A percentile compares a stretch with the other conserved stretches of the same genome.
Evolutionary conservation across 2,329 filamentous ascomycete species (phyloP).

Genomic region (Aspergillus nomiae): DNA sequence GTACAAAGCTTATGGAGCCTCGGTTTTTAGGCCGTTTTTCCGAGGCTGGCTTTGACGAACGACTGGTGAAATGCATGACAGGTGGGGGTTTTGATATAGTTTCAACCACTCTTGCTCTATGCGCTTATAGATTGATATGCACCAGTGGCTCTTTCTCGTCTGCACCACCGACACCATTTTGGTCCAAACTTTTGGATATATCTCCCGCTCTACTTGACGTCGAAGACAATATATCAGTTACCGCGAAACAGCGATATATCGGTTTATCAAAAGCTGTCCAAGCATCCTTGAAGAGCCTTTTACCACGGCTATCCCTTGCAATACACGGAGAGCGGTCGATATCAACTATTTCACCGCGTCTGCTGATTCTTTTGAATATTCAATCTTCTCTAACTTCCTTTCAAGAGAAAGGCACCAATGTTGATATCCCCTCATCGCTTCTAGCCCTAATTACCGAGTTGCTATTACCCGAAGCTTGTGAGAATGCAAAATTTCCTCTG

Average conservation of each 20-base stretch:
- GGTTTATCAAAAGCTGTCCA: slow-evolving; percentile 36
- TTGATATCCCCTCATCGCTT: slow-evolving; percentile 29
- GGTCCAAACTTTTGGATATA: slow-evolving; percentile 34
- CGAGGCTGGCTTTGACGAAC: slow-evolving; percentile 70
- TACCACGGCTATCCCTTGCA: slow-evolving; percentile 25
- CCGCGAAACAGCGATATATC: slow-evolving; percentile 23
- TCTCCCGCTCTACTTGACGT: slow-evolving; percentile 28
- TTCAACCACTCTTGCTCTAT: slow-evolving; percentile 33
- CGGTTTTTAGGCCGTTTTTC: slow-evolving; percentile 59
- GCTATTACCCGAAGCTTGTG: slow-evolving; percentile 21
- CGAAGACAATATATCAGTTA: slow-evolving; percentile 30
- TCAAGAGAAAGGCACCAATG: slow-evolving; percentile 32
- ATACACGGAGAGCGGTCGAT: slow-evolving; percentile 25
- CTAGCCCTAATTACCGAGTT: slow-evolving; percentile 33
- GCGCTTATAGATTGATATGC: slow-evolving; percentile 35
- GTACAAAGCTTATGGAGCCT: slow-evolving; percentile 51
- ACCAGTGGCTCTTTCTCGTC: slow-evolving; percentile 30
- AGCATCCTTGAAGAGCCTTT: slow-evolving; percentile 29
- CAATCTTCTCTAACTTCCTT: slow-evolving; percentile 33
- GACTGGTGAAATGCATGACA: slow-evolving; percentile 64
- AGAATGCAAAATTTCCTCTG: slow-evolving; percentile 2
- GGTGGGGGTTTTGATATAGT: slow-evolving; percentile 61
- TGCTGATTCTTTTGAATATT: slow-evolving; percentile 37
- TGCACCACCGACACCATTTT: slow-evolving; percentile 31
- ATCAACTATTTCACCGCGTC: slow-evolving; percentile 31